Conservation (phyloP, 2,329 filamentous ascomycete genomes). For the Verticillium dahliae region DNA sequence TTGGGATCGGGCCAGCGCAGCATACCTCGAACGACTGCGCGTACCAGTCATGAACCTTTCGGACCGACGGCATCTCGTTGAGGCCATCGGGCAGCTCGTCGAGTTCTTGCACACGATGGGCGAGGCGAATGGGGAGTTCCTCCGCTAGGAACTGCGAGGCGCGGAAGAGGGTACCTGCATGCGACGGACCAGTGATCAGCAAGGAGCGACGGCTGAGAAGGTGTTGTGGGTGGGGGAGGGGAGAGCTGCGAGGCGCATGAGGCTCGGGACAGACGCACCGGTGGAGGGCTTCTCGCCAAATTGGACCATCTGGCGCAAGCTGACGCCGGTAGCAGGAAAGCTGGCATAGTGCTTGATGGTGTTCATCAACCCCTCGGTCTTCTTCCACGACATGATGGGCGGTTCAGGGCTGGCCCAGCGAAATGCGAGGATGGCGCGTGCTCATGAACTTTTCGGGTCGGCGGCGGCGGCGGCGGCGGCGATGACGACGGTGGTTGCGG, state of each 20-base stretch:
- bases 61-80: conserved; percentile 96
- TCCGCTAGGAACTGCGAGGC: conserved; percentile 98
- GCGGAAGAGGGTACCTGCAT: conserved; percentile 82
- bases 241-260: not conserved
- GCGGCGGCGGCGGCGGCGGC: not conserved
- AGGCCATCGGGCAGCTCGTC: conserved; percentile 88
- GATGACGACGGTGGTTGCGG: not conserved
- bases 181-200: not conserved
- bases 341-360: conserved; percentile 96
- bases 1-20: conserved; percentile 5
- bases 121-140: conserved; percentile 92
- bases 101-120: conserved; percentile 93
- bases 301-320: conserved; percentile 97
- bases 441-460: not conserved
- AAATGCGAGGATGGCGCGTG: not conserved
- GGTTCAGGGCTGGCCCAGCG: conserved; percentile 12
- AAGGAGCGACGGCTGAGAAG: not conserved
- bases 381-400: conserved; percentile 84
- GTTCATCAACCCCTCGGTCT: conserved; percentile 84
- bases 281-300: conserved; percentile 92
- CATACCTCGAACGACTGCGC: conserved; percentile 97
- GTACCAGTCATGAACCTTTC: conserved; percentile 95
- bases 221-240: not conserved
- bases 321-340: conserved; percentile 94
- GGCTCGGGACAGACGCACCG: conserved; percentile 39